A percentile compares a stretch with the other conserved stretches of the same genome.
Evolutionary conservation across 1,284 basidiomycete genomes (phyloP).

Genomic region (Xerocomus amazonicus): DNA sequence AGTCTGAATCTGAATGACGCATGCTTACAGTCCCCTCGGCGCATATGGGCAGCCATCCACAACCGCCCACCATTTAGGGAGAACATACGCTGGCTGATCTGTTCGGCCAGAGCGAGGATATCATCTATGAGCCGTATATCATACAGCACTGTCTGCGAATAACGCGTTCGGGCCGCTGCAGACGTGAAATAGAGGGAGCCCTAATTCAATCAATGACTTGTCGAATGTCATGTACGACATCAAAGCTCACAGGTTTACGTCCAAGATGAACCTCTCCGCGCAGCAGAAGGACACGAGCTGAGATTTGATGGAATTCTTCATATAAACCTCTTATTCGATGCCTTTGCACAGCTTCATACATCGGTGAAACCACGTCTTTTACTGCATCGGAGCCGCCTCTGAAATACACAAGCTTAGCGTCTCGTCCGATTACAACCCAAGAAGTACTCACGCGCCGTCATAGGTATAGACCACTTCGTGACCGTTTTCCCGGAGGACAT

Average conservation of each 20-base stretch:
- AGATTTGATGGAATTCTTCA: conserved; percentile 38
- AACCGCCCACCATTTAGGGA: conserved; percentile 34
- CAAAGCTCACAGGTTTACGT: conserved; percentile 40
- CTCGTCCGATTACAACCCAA: background rate
- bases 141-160: conserved; percentile 36
- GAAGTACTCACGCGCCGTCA: conserved; percentile 33
- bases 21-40: conserved; percentile 43
- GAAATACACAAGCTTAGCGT: background rate
- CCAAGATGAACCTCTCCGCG: conserved; percentile 39
- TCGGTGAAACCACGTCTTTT: conserved; percentile 39
- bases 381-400: conserved; percentile 39
- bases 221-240: background rate
- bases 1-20: background rate
- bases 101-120: conserved; percentile 34
- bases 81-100: conserved; percentile 35
- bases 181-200: conserved; percentile 41
- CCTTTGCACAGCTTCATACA: conserved; percentile 35
- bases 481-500: conserved; percentile 35
- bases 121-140: conserved; percentile 31
- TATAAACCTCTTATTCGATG: conserved; percentile 35
- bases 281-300: conserved; percentile 37
- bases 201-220: conserved; percentile 18
- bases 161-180: conserved; percentile 28
- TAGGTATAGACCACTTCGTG: conserved; percentile 38
- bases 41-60: conserved; percentile 49